Evolutionary conservation across 768 basidiomycete genomes (phyloP).

Genomic region (Xerocomellus chrysenteron): DNA sequence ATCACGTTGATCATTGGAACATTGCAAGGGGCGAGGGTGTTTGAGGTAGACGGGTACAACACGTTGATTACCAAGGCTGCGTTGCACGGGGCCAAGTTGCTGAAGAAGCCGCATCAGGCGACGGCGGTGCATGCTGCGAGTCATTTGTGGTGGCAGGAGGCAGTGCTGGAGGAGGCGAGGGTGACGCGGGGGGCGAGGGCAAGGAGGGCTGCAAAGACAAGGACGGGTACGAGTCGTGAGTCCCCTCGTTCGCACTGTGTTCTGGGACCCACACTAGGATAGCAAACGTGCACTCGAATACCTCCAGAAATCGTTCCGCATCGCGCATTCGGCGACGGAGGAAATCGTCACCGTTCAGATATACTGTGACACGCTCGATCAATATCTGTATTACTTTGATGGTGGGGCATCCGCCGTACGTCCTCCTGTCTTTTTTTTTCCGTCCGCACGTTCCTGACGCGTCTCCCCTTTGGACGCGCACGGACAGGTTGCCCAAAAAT

Average conservation of each 20-base stretch:
- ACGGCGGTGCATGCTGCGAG: constrained; percentile 93
- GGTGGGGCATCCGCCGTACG: constrained; percentile 87
- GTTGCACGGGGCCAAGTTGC: constrained; percentile 88
- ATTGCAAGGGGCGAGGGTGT: constrained; percentile 85
- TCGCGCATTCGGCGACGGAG: constrained; percentile 95
- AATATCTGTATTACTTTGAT: constrained; percentile 95
- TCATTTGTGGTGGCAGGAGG: constrained; percentile 97
- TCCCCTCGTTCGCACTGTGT: constrained; percentile 27
- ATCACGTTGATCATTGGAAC: constrained; percentile 94
- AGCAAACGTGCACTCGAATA: constrained; percentile 98
- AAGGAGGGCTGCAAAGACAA: constrained; percentile 23
- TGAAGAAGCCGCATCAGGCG: constrained; percentile 99
- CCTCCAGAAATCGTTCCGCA: constrained; percentile 92
- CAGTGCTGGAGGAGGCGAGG: constrained; percentile 43
- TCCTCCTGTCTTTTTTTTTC: constrained; percentile 6
- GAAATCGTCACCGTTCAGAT: constrained; percentile 96
- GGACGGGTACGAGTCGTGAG: constrained; percentile 54
- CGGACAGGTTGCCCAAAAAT: constrained; percentile 84
- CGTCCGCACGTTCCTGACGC: not conserved
- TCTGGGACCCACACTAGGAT: constrained; percentile 70
- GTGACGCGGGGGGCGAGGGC: constrained; percentile 22
- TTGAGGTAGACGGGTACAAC: constrained; percentile 93
- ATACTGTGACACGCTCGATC: constrained; percentile 94
- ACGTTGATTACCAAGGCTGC: constrained; percentile 99
- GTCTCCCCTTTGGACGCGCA: too few relatives aligned